A percentile compares a stretch with the other conserved stretches of the same genome.
phyloP scores from a whole-genome alignment of 169 alveolate species.

The Plasmodium gallinaceum region DNA sequence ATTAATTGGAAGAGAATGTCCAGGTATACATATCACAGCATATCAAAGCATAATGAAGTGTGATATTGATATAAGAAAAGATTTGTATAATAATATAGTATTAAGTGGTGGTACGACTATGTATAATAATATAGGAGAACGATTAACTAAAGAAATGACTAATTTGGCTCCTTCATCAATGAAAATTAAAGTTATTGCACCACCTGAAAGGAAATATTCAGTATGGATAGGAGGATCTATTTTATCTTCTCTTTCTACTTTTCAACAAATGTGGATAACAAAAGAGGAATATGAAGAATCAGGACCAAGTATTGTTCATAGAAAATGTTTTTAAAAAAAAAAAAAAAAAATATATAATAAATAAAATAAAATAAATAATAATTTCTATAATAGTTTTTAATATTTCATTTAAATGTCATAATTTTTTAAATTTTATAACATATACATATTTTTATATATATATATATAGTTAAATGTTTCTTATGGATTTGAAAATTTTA shows the following conservation, averaged over 20 bases:
- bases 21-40: conserved; percentile 96
- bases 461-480: background rate
- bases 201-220: conserved; percentile 98
- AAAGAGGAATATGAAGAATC: conserved; percentile 98
- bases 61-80: conserved; percentile 97
- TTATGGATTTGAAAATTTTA: background rate
- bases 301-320: conserved; percentile 98
- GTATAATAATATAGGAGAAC: conserved; percentile 97
- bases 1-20: conserved; percentile 94
- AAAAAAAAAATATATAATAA: background rate
- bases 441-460: background rate
- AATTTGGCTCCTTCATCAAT: conserved; percentile 96
- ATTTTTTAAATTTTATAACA: too few relatives aligned
- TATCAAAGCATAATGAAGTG: conserved; percentile 97
- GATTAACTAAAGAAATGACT: conserved; percentile 97
- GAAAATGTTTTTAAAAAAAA: conserved; percentile 95
- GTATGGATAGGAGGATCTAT: conserved; percentile 99
- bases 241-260: conserved; percentile 95
- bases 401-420: too few relatives aligned
- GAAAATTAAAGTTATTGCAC: conserved; percentile 98
- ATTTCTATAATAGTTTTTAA: too few relatives aligned
- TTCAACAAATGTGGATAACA: conserved; percentile 99
- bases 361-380: too few relatives aligned
- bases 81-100: conserved; percentile 95
- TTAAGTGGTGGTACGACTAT: conserved; percentile 98